Percentiles rank a stretch among this genome's conserved stretches.
Conservation (phyloP, 2,329 filamentous ascomycete species). For the Calonectria crousiana region DNA sequence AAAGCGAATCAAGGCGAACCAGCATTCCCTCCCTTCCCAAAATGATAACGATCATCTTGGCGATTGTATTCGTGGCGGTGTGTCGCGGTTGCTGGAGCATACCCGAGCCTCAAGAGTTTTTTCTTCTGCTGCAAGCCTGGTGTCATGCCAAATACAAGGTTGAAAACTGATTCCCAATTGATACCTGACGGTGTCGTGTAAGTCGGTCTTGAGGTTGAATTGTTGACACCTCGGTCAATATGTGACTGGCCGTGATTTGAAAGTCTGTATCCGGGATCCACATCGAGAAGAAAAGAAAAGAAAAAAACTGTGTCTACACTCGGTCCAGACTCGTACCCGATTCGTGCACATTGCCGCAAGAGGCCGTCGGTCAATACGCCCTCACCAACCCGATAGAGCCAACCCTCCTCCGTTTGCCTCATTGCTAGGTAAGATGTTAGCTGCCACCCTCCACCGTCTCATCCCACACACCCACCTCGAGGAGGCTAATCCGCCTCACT, state of each 20-base stretch:
- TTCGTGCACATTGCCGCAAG: not conserved
- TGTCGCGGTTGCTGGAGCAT: not conserved
- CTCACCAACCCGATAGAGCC: not conserved
- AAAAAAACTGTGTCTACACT: not conserved
- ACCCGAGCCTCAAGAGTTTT: not conserved
- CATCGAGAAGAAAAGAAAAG: not conserved
- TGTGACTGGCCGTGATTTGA: not conserved
- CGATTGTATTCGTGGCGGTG: not conserved
- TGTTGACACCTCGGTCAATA: not conserved
- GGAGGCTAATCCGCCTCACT: constrained; percentile 21
- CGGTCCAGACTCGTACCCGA: not conserved
- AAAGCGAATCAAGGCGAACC: constrained; percentile 2
- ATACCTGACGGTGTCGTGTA: constrained; percentile 17
- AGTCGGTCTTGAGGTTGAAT: constrained; percentile 10
- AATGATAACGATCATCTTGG: not conserved
- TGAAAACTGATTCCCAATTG: constrained; percentile 25
- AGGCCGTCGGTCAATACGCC: constrained; percentile 5
- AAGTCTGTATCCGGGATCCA: not conserved
- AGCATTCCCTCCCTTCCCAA: not conserved
- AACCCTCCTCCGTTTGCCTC: constrained; percentile 16
- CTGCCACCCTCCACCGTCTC: constrained; percentile 7
- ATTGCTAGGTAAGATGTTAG: not conserved
- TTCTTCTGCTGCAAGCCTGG: not conserved
- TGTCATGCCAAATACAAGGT: not conserved
- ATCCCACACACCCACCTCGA: constrained; percentile 2